Evolutionary conservation across 2,329 filamentous ascomycete genomes (phyloP).

Genomic region (Ophiocordyceps robertsii): DNA sequence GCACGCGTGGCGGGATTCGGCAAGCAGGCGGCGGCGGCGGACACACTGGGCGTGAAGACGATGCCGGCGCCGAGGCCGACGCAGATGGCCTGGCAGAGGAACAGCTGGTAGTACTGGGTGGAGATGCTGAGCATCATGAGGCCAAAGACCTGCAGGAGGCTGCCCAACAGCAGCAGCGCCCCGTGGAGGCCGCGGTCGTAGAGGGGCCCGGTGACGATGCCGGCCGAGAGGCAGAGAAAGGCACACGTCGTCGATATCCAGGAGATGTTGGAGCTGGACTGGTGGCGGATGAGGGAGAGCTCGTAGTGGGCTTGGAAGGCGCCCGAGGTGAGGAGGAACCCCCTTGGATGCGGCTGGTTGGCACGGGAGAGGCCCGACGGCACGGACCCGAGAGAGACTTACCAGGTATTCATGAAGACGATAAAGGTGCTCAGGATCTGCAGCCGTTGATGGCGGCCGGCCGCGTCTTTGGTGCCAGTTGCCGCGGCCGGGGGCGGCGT

Average conservation of each 20-base stretch:
- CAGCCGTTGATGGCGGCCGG: not conserved
- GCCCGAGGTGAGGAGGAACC: not conserved
- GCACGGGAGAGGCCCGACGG: no score
- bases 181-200: conserved; percentile 18
- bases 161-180: conserved; percentile 12
- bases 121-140: conserved; percentile 22
- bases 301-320: not conserved
- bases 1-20: not conserved
- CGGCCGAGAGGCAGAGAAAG: not conserved
- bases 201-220: conserved; percentile 15
- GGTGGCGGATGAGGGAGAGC: not conserved
- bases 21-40: conserved; percentile 8
- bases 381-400: not conserved
- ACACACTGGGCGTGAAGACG: conserved; percentile 31
- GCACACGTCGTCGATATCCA: not conserved
- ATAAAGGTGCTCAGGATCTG: conserved; percentile 1
- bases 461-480: no score
- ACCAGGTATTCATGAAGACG: not conserved
- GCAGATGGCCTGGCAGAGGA: conserved; percentile 34
- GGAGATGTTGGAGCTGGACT: not conserved
- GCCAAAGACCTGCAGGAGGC: conserved; percentile 23
- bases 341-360: no score
- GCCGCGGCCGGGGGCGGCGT: no score
- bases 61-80: conserved; percentile 37
- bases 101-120: conserved; percentile 22